Conservation (phyloP, 1,284 basidiomycete species). For the Ustilago vetiveriae region DNA sequence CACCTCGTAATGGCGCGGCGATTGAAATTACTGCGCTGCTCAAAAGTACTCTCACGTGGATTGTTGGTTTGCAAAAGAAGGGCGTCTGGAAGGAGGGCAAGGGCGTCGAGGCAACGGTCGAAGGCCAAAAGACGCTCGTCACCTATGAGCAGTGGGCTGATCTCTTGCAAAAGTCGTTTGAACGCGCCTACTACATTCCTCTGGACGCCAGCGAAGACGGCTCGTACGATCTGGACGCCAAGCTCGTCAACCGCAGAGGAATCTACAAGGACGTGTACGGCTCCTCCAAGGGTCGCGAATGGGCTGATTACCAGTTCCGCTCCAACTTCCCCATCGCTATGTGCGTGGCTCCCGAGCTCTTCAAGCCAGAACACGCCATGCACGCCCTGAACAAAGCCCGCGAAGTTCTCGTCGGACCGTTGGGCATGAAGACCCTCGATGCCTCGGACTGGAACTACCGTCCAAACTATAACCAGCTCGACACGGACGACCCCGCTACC, state of each 20-base stretch:
- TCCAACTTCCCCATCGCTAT: constrained; percentile 91
- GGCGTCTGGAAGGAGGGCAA: constrained; percentile 80
- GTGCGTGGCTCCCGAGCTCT: constrained; percentile 95
- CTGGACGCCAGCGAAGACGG: constrained; percentile 78
- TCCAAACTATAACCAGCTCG: constrained; percentile 58
- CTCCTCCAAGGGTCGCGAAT: constrained; percentile 71
- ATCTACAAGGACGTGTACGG: constrained; percentile 98
- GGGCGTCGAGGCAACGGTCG: constrained; percentile 81
- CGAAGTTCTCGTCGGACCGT: constrained; percentile 48
- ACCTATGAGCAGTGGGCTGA: constrained; percentile 91
- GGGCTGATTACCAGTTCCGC: constrained; percentile 88
- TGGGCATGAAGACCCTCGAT: constrained; percentile 63
- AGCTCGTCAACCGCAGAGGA: constrained; percentile 84
- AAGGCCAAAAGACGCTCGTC: constrained; percentile 77
- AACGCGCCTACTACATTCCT: constrained; percentile 89
- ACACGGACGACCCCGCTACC: constrained; percentile 46
- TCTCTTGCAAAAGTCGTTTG: constrained; percentile 85
- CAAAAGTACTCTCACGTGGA: constrained; percentile 91
- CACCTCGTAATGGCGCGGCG: constrained; percentile 92
- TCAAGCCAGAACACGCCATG: constrained; percentile 81
- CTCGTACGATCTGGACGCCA: constrained; percentile 77
- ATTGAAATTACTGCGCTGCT: constrained; percentile 93
- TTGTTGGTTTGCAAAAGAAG: constrained; percentile 75
- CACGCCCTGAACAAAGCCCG: constrained; percentile 68
- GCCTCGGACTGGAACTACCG: constrained; percentile 61